Base-by-base conservation (phyloP, 495 filamentous ascomycete genomes). In the Platismatia glauca region DNA sequence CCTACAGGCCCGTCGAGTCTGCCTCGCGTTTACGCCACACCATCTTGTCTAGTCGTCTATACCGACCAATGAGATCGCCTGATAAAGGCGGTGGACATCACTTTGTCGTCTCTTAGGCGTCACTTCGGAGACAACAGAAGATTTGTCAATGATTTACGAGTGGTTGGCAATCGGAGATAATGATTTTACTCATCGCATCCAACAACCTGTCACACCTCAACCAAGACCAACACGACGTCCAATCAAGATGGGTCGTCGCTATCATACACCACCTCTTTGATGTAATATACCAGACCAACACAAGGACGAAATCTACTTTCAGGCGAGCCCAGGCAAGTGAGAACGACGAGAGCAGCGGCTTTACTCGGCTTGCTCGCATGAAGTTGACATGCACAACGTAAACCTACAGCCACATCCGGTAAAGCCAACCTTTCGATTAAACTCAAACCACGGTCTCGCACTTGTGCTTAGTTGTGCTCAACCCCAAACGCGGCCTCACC, bases 401-500 rank as follows among this genome's bases (percentile, higher is more conserved):
- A 33, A 53, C 1, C 16, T 34, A 33, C 29, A 33, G 29, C 50
- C 27, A 33, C 50, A 53, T 53, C 27, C 50, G 50, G 15, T 53
- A 53, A 33, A 7, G 50, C 29, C 50, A 33, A 34, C 20, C 15
- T 5, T 18, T 33, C 18, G 29, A 5, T 20, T 18, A 6, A 29
- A 53, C 50, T 34, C 29, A 31, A 31, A 53, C 46, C 12, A 50
- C 11, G 0, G 46, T 50, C n/a, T 24, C 44, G 44, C 11, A 11
- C 34, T 37, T 39, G 38, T 39, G 38, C 38, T 39, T 39, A n/a
- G 34, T 35, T 9, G 34, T 48, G 22, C 44, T 48, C 22, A 53
- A 53, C 27, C 50, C 50, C 50, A 53, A 53, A 53, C 27, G 50
- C 50, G 50, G 50, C 50, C 12, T 33, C 29, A 53, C 29, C 50